phyloP scores from a whole-genome alignment of 305 asterid species.

The Plantago coronopus region DNA sequence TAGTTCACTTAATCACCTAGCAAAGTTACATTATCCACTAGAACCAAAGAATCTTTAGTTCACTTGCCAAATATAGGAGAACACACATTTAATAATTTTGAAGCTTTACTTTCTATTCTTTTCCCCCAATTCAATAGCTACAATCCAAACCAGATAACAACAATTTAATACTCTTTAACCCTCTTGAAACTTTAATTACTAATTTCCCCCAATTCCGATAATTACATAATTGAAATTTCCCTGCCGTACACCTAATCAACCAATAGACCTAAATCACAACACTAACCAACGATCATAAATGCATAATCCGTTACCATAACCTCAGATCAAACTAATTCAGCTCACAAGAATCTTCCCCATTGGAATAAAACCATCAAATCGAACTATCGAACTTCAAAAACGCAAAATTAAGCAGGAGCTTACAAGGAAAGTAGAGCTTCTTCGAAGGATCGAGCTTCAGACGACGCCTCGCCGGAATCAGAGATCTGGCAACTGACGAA shows the following conservation, averaged over 20 bases:
- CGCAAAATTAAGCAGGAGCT: constrained; percentile 17
- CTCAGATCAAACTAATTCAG: constrained; percentile 5
- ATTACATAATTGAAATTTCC: too few species aligned
- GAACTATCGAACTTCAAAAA: constrained; percentile 4
- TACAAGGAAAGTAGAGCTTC: constrained; percentile 82
- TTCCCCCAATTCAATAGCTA: too few species aligned
- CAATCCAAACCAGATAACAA: too few species aligned
- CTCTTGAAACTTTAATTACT: background rate
- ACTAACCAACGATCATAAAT: background rate
- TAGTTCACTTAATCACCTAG: too few species aligned
- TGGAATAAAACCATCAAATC: constrained; percentile 14
- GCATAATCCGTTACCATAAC: background rate
- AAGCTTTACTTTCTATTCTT: too few species aligned
- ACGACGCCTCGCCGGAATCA: constrained; percentile 81
- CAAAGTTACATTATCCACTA: too few species aligned
- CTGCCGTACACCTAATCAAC: background rate
- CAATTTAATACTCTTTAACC: too few species aligned
- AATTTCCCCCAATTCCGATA: background rate
- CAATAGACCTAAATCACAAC: background rate
- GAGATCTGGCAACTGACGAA: constrained; percentile 75
- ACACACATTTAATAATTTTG: too few species aligned
- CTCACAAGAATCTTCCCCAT: background rate
- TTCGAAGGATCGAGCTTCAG: constrained; percentile 92
- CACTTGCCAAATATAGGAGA: too few species aligned
- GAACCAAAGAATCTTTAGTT: too few species aligned